phyloP scores from a whole-genome alignment of 2,329 filamentous ascomycete species.

The Epichloe sp. region DNA sequence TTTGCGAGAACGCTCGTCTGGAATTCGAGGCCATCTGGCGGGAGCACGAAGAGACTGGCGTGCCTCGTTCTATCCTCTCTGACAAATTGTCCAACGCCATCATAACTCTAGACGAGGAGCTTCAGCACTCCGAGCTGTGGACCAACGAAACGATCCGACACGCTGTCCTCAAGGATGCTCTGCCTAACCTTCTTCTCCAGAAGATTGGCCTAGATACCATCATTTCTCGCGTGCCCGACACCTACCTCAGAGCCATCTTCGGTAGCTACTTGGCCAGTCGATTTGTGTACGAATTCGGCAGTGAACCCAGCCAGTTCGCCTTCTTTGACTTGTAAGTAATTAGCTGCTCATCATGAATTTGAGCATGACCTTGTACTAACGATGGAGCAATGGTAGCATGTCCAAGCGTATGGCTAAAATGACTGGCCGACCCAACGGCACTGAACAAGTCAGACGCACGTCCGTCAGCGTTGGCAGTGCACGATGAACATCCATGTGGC shows the following conservation, averaged over 20 bases:
- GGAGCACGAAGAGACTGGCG: constrained; percentile 72
- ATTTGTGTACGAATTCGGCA: constrained; percentile 93
- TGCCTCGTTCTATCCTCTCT: constrained; percentile 72
- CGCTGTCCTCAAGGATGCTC: constrained; percentile 69
- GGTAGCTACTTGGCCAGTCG: constrained; percentile 89
- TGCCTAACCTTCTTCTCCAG: constrained; percentile 70
- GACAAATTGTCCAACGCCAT: constrained; percentile 87
- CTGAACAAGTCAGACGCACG: constrained; percentile 16
- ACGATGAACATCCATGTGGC: not conserved
- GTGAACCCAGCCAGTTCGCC: constrained; percentile 85
- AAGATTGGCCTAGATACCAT: constrained; percentile 89
- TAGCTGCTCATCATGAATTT: not conserved
- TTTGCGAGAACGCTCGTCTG: constrained; percentile 78
- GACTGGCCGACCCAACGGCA: constrained; percentile 10
- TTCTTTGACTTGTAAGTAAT: constrained; percentile 94
- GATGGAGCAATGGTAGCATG: constrained; percentile 35
- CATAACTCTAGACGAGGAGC: constrained; percentile 90
- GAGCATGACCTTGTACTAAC: not conserved
- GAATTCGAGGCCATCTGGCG: constrained; percentile 99
- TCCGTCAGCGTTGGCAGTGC: constrained; percentile 10
- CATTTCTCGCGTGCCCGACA: constrained; percentile 74
- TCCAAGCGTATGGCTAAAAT: constrained; percentile 48
- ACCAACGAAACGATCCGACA: constrained; percentile 64
- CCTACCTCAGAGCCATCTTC: constrained; percentile 89
- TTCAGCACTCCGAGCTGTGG: constrained; percentile 90